Percentiles rank a stretch among this genome's conserved stretches.
phyloP scores from a whole-genome alignment of 148 eudicot species.

The Tetragonia tetragonoides region DNA sequence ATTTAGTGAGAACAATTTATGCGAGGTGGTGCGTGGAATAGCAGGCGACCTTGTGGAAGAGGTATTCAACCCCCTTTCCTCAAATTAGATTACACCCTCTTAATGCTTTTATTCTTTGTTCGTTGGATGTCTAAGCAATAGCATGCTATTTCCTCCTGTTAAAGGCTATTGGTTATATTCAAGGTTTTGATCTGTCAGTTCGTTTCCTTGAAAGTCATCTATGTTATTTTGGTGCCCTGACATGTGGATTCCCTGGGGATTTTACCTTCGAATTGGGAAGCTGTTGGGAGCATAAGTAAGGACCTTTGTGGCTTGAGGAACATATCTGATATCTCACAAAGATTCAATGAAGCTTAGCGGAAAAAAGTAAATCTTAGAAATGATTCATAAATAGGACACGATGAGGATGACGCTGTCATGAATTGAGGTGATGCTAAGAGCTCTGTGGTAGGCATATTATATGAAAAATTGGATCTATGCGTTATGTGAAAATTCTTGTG shows the following conservation, averaged over 20 bases:
- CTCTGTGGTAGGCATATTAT: not conserved
- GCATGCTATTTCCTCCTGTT: not conserved
- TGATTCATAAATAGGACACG: not conserved
- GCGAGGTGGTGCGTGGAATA: slow-evolving; percentile 87
- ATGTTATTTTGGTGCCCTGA: not conserved
- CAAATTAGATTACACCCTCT: not conserved
- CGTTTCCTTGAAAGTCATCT: not conserved
- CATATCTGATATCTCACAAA: not conserved
- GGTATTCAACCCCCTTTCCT: slow-evolving; percentile 37
- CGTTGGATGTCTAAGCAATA: not conserved
- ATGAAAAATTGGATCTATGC: not conserved
- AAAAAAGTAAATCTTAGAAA: too few species aligned
- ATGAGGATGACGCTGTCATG: not conserved
- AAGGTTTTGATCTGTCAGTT: not conserved
- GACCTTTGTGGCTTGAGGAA: not conserved
- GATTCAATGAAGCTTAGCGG: not conserved
- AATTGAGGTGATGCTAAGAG: not conserved
- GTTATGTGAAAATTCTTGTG: not conserved
- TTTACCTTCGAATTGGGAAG: not conserved
- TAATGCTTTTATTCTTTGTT: not conserved
- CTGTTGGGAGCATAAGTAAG: not conserved
- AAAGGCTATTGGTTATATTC: not conserved
- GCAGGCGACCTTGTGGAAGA: slow-evolving; percentile 97
- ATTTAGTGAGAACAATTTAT: slow-evolving; percentile 90
- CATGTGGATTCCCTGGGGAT: not conserved